These are phyloP conservation scores for Parmelia sp. DNA, from an alignment of 495 filamentous ascomycete species.

Conservation along the genomic window DNA sequence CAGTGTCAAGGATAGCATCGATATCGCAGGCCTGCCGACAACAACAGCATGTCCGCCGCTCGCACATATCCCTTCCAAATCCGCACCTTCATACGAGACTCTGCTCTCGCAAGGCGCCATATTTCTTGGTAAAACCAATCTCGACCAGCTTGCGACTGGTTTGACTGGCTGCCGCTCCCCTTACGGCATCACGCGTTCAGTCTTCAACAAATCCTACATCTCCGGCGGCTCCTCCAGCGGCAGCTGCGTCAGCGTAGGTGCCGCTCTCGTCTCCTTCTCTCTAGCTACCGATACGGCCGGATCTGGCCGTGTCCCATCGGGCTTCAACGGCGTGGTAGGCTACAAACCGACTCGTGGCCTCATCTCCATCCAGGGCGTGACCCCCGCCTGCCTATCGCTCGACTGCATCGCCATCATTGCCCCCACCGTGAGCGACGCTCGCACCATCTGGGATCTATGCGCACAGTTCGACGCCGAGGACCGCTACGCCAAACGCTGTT, in stretches of 20 bases:
- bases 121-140: conserved; percentile 59
- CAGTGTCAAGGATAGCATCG: conserved; percentile 58
- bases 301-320: conserved; percentile 54
- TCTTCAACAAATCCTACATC: conserved; percentile 48
- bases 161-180: conserved; percentile 54
- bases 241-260: conserved; percentile 50
- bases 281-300: conserved; percentile 61
- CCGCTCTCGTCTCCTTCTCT: conserved; percentile 52
- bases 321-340: conserved; percentile 57
- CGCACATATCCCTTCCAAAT: conserved; percentile 40
- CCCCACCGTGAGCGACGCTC: conserved; percentile 44
- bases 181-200: conserved; percentile 48
- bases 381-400: conserved; percentile 53
- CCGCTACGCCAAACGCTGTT: conserved; percentile 46
- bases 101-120: conserved; percentile 45
- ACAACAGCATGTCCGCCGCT: conserved; percentile 54
- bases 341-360: conserved; percentile 62
- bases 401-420: conserved; percentile 57
- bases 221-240: conserved; percentile 58
- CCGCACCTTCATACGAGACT: conserved; percentile 33
- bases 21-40: conserved; percentile 50
- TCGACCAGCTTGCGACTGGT: conserved; percentile 64
- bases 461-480: conserved; percentile 50
- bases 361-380: conserved; percentile 49
- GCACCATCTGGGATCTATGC: conserved; percentile 48